These are phyloP conservation scores for Neonectria punicea DNA, from an alignment of 2,329 filamentous ascomycete species.

Conservation along the genomic window DNA sequence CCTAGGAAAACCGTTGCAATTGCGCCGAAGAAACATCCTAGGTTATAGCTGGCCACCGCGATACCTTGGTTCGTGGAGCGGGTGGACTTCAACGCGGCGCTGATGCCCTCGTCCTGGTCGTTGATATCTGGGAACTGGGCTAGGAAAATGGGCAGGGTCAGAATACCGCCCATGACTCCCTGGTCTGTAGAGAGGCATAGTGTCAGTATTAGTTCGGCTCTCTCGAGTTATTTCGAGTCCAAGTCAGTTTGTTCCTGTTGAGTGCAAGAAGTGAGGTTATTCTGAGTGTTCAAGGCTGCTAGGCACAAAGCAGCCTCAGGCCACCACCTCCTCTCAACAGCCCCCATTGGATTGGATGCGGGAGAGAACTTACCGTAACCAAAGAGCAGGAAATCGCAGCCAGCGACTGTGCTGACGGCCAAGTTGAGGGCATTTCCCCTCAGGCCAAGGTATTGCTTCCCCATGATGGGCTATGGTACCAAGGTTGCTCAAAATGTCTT, in stretches of 20 bases:
- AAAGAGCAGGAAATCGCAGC: constrained; percentile 75
- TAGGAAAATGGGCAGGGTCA: constrained; percentile 73
- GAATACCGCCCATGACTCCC: constrained; percentile 79
- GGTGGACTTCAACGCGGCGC: constrained; percentile 47
- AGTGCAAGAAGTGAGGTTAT: background rate
- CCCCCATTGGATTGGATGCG: background rate
- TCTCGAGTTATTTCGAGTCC: background rate
- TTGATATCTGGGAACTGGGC: constrained; percentile 65
- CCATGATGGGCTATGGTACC: constrained; percentile 37
- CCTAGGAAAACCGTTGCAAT: no score
- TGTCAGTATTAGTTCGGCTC: background rate
- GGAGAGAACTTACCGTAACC: constrained; percentile 58
- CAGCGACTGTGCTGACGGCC: constrained; percentile 77
- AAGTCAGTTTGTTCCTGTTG: background rate
- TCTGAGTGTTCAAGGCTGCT: background rate
- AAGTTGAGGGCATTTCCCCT: constrained; percentile 73
- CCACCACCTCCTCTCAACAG: no score
- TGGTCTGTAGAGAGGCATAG: constrained; percentile 64
- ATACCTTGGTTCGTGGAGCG: constrained; percentile 66
- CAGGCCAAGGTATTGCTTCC: constrained; percentile 69
- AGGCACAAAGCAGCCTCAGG: no score
- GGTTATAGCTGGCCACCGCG: constrained; percentile 65
- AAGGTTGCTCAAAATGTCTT: background rate
- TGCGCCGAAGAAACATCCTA: constrained; percentile 70
- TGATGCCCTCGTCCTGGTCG: constrained; percentile 53